Percentiles rank a stretch among this genome's conserved stretches.
Evolutionary conservation across 371 early-diverging fungal species (phyloP).

Genomic region (Mucor irregularis): DNA sequence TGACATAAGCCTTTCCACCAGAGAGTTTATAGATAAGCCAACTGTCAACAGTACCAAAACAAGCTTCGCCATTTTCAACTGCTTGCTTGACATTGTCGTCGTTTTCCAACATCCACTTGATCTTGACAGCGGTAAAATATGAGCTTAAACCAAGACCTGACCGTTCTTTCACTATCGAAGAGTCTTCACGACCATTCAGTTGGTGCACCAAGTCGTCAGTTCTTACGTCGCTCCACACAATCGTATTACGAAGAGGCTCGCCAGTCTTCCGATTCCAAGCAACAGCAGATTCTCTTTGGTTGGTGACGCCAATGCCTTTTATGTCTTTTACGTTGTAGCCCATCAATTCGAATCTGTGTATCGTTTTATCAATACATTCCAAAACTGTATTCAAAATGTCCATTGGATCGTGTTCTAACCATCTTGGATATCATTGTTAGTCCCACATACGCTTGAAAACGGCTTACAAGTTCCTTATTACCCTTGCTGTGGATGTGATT

Average conservation of each 20-base stretch:
- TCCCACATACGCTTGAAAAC: background rate
- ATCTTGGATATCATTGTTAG: conserved; percentile 38
- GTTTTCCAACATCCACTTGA: conserved; percentile 92
- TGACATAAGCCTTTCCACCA: conserved; percentile 74
- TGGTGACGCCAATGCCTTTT: conserved; percentile 87
- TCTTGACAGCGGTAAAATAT: conserved; percentile 92
- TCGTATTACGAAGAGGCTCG: conserved; percentile 83
- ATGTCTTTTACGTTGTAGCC: conserved; percentile 67
- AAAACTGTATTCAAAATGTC: conserved; percentile 75
- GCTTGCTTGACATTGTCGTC: conserved; percentile 63
- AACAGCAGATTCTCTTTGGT: conserved; percentile 93
- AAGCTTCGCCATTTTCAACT: conserved; percentile 23
- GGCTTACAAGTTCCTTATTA: conserved; percentile 51
- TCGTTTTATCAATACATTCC: conserved; percentile 69
- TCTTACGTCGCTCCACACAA: conserved; percentile 94
- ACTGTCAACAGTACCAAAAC: conserved; percentile 92
- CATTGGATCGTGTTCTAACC: conserved; percentile 90
- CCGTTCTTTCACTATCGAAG: conserved; percentile 48
- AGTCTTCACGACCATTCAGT: conserved; percentile 43
- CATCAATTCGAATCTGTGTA: conserved; percentile 60
- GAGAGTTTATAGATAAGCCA: conserved; percentile 82
- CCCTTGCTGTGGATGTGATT: conserved; percentile 77
- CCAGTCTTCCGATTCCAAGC: conserved; percentile 88
- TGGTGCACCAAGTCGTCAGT: conserved; percentile 73
- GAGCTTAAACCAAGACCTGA: conserved; percentile 91